Evolutionary conservation across 2,329 filamentous ascomycete species (phyloP), one percentile per base, ranked within the genome.

Genomic region (Aspergillus amoenus): DNA sequence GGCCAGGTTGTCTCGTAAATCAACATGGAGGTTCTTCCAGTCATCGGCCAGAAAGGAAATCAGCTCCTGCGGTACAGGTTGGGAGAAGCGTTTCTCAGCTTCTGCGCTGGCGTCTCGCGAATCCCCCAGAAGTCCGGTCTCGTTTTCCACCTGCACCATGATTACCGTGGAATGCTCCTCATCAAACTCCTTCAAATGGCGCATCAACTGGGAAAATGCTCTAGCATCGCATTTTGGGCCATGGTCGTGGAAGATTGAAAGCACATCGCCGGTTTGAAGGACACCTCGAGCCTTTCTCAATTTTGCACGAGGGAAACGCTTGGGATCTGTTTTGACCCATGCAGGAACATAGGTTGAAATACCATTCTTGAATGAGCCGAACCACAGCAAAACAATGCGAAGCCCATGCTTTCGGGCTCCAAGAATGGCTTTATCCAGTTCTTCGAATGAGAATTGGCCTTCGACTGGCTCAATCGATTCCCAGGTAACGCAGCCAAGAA

Each of bases 131-230:
- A 84, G 58, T 0, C 82, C 82, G 0, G 74, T 75, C 68, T 84
- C 82, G 42, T 84, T 84, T 66, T 84, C 79, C n/a, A 84, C 81
- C 59, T 84, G 82, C 0, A 83, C 76, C 82, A 84, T 84, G 2
- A 84, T 60, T 0, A 84, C 81, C 0, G 81, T 84, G 3, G 70
- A 74, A 43, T 83, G 72, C 11, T 73, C 65, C 1, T 67, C 68
- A 45, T 84, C 81, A 4, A 83, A 64, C 3, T 78, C 67, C 6
- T 75, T 74, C 11, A 79, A 46, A 50, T 79, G 76, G 5, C 60
- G 58, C 69, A 79, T 69, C 9, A 80, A 64, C 34, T 59, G 63
- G 1, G 57, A 55, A 57, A 79, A 80, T 1, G 76, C 77, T 57
- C 69, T 75, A 0, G 69, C 66, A 60, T 80, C 77, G 6, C 72